These are phyloP conservation scores for Xylaria nigripes DNA, from an alignment of 495 filamentous ascomycete species.

Conservation along the genomic window DNA sequence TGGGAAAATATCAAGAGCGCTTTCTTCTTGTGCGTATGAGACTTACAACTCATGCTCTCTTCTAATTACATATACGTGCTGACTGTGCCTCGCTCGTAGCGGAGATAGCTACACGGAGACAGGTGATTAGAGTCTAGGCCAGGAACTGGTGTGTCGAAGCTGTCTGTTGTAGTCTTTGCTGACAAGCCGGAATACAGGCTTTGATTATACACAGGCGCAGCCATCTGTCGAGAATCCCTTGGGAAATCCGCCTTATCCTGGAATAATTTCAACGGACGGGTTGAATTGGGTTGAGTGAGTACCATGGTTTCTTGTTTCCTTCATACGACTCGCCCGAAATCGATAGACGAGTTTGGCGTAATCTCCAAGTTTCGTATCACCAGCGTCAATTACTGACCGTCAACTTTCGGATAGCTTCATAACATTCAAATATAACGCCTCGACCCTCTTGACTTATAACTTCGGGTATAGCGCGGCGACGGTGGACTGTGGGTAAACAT, in stretches of 20 bases:
- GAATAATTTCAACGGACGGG: slow-evolving; percentile 50
- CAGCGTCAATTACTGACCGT: neutral
- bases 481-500: slow-evolving; percentile 40
- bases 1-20: slow-evolving; percentile 42
- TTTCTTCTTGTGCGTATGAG: slow-evolving; percentile 40
- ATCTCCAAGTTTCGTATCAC: neutral
- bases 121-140: slow-evolving; percentile 11
- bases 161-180: slow-evolving; percentile 46
- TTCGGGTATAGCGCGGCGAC: slow-evolving; percentile 64
- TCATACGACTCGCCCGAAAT: neutral
- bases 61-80: neutral
- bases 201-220: slow-evolving; percentile 52
- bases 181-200: slow-evolving; percentile 46
- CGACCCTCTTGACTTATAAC: slow-evolving; percentile 55
- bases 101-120: slow-evolving; percentile 47
- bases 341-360: neutral
- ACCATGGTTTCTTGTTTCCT: neutral
- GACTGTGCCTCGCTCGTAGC: slow-evolving; percentile 18
- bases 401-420: slow-evolving; percentile 39
- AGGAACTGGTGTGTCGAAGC: neutral
- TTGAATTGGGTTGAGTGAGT: slow-evolving; percentile 53
- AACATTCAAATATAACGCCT: slow-evolving; percentile 53
- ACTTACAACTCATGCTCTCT: slow-evolving; percentile 4
- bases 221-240: slow-evolving; percentile 60
- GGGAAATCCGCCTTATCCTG: slow-evolving; percentile 64